These are phyloP conservation scores for Mycena galericulata DNA, from an alignment of 768 basidiomycete species.

Conservation along the genomic window DNA sequence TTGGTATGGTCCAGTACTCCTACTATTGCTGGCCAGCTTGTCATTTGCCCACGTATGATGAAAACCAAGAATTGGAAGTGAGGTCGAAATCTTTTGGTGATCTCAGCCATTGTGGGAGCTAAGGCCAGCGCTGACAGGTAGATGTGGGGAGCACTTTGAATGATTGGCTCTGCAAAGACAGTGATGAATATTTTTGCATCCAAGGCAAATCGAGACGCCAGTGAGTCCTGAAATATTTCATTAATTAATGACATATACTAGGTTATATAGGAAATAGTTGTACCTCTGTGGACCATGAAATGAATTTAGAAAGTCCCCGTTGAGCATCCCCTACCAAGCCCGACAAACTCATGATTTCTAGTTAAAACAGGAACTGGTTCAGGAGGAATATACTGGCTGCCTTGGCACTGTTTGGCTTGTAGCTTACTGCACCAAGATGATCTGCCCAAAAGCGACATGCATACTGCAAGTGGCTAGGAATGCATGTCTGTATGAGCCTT, in stretches of 20 bases:
- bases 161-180: no score
- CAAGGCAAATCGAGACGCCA: not conserved
- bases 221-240: not conserved
- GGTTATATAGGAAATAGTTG: not conserved
- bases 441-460: not conserved
- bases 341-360: not conserved
- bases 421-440: not conserved
- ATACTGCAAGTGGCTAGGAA: no score
- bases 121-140: not conserved
- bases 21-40: not conserved
- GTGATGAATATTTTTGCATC: not conserved
- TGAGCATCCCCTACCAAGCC: no score
- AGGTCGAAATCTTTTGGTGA: not conserved
- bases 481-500: no score
- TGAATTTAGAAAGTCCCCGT: not conserved
- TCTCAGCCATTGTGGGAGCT: not conserved
- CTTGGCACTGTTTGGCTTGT: not conserved
- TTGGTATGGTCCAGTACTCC: not conserved
- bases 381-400: not conserved
- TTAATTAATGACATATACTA: not conserved
- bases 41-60: not conserved
- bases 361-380: not conserved
- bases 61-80: not conserved
- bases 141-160: no score
- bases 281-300: not conserved